These are phyloP conservation scores for Lathyrus aphaca DNA, from an alignment of 306 rosid genomes.

Conservation along the genomic window DNA sequence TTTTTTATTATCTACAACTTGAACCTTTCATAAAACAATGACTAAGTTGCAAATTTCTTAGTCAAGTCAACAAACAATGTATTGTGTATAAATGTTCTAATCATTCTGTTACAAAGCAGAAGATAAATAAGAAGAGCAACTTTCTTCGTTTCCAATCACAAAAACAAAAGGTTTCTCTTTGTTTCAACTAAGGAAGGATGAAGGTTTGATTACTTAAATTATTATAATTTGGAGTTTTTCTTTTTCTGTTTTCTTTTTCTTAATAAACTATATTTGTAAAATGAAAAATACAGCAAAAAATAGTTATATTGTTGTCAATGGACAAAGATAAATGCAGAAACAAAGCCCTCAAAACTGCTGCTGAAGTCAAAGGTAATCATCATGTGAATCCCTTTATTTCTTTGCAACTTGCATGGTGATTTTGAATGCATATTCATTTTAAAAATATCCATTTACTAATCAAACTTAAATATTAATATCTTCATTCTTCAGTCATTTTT, in stretches of 20 bases:
- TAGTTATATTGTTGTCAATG: conserved; percentile 40
- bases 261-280: neutral
- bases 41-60: neutral
- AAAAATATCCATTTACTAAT: too few relatives aligned
- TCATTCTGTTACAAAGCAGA: conserved; percentile 22
- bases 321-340: conserved; percentile 42
- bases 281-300: conserved; percentile 43
- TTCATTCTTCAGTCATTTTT: too few relatives aligned
- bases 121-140: conserved; percentile 20
- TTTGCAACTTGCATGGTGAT: neutral
- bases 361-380: conserved; percentile 38
- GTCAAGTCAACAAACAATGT: conserved; percentile 2
- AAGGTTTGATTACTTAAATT: conserved; percentile 30
- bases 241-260: neutral
- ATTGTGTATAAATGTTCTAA: neutral
- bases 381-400: neutral
- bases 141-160: conserved; percentile 18
- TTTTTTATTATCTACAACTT: neutral
- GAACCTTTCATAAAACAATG: neutral
- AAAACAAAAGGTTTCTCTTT: neutral
- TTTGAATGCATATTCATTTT: too few relatives aligned
- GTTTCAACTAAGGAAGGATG: conserved; percentile 25
- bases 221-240: neutral
- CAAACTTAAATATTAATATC: too few relatives aligned
- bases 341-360: conserved; percentile 46